Evolutionary conservation across 306 rosid genomes (phyloP), one percentile per base, ranked within the genome.

Genomic region (Sesbania bispinosa): DNA sequence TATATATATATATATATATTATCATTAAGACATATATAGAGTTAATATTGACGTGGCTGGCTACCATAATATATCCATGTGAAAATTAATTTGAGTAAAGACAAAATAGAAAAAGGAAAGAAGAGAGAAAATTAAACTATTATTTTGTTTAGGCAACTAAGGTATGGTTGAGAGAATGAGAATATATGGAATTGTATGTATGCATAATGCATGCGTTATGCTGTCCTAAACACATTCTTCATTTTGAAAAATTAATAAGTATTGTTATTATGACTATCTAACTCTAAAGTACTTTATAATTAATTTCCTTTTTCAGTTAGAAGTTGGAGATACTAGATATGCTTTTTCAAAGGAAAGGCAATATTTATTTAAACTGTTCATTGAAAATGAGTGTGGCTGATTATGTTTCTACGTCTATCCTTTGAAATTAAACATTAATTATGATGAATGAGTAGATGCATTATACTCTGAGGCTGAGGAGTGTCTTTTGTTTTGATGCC

Each of bases 391-490:
- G 14, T 9, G 57, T 41, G 29, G 46, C 57, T 72, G 3, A 61
- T 45, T 26, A 33, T 45, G 50, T 50, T 62, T 60, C 64, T 63
- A 33, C 60, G 16, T 20, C n/a, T 46, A 26, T 3, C 15, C 74
- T 70, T 64, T 75, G 79, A 75, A 81, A 70, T 36, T 29, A 30
- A 69, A 43, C 42, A 47, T 68, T 14, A 54, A 0, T n/a, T n/a
- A n/a, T n/a, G n/a, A n/a, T n/a, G n/a, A n/a, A n/a, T n/a, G 19
- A 18, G 36, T 1, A 50, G 16, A 42, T 20, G 2, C 3, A 26
- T 45, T 33, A 50, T n/a, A n/a, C 19, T 38, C 14, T 32, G 1
- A 11, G 39, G 43, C n/a, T n/a, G n/a, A n/a, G n/a, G n/a, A 52
- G 59, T 26, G 69, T 52, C 16, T 24, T 48, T 48, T 1, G 8